Percentiles rank a stretch among this genome's conserved stretches.
Conservation (phyloP, 1,284 basidiomycete genomes). For the Afroboletus lepidellus region DNA sequence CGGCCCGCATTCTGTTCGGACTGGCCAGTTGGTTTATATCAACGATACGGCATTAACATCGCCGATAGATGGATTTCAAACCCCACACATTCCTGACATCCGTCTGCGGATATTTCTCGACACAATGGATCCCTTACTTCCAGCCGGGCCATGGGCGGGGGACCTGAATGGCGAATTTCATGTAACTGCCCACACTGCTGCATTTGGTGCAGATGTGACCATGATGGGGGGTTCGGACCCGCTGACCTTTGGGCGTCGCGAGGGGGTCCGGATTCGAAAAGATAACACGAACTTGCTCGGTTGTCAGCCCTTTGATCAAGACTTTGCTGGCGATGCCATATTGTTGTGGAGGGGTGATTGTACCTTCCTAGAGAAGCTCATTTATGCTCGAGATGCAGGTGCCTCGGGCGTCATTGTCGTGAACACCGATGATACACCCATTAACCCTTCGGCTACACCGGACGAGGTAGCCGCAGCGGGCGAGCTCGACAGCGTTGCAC, state of each 20-base stretch:
- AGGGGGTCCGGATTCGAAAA: conserved; percentile 51
- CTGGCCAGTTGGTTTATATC: conserved; percentile 79
- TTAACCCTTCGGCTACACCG: conserved; percentile 66
- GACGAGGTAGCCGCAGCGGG: conserved; percentile 59
- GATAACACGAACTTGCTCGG: conserved; percentile 56
- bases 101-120: conserved; percentile 59
- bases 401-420: conserved; percentile 76
- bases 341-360: conserved; percentile 71
- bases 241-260: conserved; percentile 46
- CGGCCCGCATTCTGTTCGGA: conserved; percentile 76
- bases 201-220: conserved; percentile 68
- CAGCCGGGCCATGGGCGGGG: conserved; percentile 34
- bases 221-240: conserved; percentile 22
- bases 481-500: conserved; percentile 54
- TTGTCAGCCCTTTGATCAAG: conserved; percentile 52
- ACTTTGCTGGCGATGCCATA: conserved; percentile 50
- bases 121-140: conserved; percentile 44
- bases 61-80: conserved; percentile 30
- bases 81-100: conserved; percentile 44
- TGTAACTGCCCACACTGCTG: conserved; percentile 60
- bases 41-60: conserved; percentile 66
- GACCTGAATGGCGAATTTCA: conserved; percentile 45
- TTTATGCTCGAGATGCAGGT: conserved; percentile 59
- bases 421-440: conserved; percentile 53
- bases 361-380: conserved; percentile 79